phyloP scores from a whole-genome alignment of 179 eudicot genomes.

The Silene noctiflora region DNA sequence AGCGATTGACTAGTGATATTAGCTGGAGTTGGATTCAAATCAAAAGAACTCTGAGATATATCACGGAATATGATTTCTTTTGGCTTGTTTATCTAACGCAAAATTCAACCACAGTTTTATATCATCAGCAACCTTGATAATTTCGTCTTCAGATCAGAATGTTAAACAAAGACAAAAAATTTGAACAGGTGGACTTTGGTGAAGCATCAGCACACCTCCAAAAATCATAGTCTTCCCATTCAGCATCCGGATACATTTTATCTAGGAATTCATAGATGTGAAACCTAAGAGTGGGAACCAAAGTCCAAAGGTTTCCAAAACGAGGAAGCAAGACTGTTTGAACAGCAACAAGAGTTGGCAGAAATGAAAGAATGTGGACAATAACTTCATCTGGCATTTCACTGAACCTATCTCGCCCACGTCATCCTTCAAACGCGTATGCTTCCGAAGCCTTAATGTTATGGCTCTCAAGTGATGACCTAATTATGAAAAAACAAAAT shows the following conservation, averaged over 20 bases:
- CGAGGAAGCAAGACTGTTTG: not conserved
- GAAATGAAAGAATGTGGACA: slow-evolving; percentile 10
- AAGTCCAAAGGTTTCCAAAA: slow-evolving; percentile 15
- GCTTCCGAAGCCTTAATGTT: too few species aligned
- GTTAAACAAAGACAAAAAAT: not conserved
- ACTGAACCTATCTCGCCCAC: slow-evolving; percentile 10
- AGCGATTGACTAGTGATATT: slow-evolving; percentile 4
- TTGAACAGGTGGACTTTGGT: not conserved
- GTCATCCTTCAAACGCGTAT: not conserved
- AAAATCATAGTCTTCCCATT: too few species aligned
- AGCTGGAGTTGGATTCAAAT: not conserved
- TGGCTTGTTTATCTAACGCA: not conserved
- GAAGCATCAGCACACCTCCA: not conserved
- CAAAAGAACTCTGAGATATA: too few species aligned
- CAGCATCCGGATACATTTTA: too few species aligned
- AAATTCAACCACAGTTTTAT: slow-evolving; percentile 1
- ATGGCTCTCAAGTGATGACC: too few species aligned
- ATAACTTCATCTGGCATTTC: slow-evolving; percentile 18
- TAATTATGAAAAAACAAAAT: too few species aligned
- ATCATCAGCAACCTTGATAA: not conserved
- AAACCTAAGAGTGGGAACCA: not conserved
- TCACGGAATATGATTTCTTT: not conserved
- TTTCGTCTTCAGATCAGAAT: not conserved
- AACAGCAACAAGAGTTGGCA: slow-evolving; percentile 20
- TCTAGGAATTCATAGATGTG: not conserved